Base-by-base conservation (phyloP, 495 filamentous ascomycete genomes). In the Tuber calosporum region DNA sequence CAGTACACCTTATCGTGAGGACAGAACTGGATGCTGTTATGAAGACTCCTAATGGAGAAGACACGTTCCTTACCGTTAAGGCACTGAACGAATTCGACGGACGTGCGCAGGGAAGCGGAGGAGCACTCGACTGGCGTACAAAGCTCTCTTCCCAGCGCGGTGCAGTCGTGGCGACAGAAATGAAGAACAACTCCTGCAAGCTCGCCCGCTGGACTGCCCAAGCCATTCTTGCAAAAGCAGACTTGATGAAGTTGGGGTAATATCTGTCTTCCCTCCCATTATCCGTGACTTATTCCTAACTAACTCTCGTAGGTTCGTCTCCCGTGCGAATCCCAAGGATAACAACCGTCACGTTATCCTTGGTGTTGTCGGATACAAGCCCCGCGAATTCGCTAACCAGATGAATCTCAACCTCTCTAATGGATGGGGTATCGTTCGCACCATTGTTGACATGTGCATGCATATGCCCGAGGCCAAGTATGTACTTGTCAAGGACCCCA, bases 181-280 rank as follows among this genome's bases (percentile, higher is more conserved):
- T 99, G 95, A 99, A 99, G 90, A 99, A 99, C 88, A 99, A 99
- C 87, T 92, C 89, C 81, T 94, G 91, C 88, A 99, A 99, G 86
- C 89, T 99, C 71, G 96, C 95, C 43, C 86, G 95, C 79, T 99
- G 95, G 95, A 96, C 95, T 30, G 91, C 93, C 69, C 95, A 99
- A 86, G 90, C 90, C 78, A 97, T 98, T 80, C 88, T 99, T 62
- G 94, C 95, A 81, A 93, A 93, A 84, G 94, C 95, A 30, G 94
- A 98, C 82, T 86, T 90, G 74, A 97, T 99, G 93, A 99, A 98
- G 87, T 89, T 99, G 81, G 95, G 95, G 89, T 93, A 85, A 66
- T 87, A 84, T 40, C 71, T 17, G 36, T 69, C 34, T 43, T 67
- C 72, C 43, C 34, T 62, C 22, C 69, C 39, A 58, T 7, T 66